Percentiles rank a stretch among this genome's conserved stretches.
Conservation (phyloP, 495 filamentous ascomycete genomes). For the Penicillium pulvis region DNA sequence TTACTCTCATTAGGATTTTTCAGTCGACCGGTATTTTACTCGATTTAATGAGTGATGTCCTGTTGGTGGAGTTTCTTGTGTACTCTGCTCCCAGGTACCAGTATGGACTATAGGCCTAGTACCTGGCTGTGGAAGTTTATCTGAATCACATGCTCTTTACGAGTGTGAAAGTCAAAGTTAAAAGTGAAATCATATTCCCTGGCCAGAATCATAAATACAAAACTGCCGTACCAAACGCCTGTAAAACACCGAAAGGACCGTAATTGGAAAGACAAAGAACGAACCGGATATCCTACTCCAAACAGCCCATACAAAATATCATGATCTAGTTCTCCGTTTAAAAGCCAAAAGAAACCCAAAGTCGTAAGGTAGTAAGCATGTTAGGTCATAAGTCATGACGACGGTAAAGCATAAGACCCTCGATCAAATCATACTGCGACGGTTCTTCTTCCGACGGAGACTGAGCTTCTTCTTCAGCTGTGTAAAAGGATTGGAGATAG, state of each 20-base stretch:
- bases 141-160: no score
- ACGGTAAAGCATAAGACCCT: neutral
- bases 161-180: neutral
- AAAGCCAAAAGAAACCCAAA: neutral
- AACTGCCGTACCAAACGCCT: neutral
- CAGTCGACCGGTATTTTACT: no score
- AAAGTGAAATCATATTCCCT: neutral
- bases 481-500: conserved; percentile 35
- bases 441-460: conserved; percentile 37
- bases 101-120: no score
- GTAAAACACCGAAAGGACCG: neutral
- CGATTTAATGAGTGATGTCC: no score
- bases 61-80: no score
- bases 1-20: no score
- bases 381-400: neutral
- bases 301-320: neutral
- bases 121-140: no score
- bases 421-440: conserved; percentile 20
- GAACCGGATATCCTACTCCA: neutral
- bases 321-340: neutral
- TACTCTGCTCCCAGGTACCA: no score
- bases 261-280: neutral
- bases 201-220: neutral
- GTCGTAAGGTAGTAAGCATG: no score
- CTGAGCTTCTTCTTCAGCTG: conserved; percentile 36